These are phyloP conservation scores for Penicillium sp. DNA, from an alignment of 2,329 filamentous ascomycete genomes.

Conservation along the genomic window DNA sequence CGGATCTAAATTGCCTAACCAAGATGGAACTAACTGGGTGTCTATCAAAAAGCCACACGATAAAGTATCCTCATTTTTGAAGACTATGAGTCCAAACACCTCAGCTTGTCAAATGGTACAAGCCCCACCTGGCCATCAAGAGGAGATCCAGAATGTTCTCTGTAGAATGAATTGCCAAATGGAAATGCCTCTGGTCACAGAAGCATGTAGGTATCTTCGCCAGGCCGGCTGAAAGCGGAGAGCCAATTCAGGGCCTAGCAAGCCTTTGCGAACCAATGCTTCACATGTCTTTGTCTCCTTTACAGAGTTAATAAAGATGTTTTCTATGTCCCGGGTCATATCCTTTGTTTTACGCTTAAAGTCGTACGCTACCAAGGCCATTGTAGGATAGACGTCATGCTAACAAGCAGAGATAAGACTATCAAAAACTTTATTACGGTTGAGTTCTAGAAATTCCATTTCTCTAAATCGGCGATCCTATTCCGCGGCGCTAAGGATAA, in stretches of 20 bases:
- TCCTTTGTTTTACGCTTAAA: slow-evolving; percentile 18
- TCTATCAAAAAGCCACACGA: no score
- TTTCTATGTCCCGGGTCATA: slow-evolving; percentile 9
- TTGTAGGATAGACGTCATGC: slow-evolving; percentile 21
- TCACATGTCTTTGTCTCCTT: slow-evolving; percentile 12
- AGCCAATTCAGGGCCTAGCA: slow-evolving; percentile 13
- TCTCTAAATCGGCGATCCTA: slow-evolving; percentile 13
- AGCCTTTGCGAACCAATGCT: slow-evolving; percentile 10
- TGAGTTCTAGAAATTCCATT: slow-evolving; percentile 18
- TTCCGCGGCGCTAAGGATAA: neutral
- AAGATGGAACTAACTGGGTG: no score
- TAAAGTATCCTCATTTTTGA: no score
- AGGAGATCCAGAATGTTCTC: slow-evolving; percentile 6
- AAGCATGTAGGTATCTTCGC: slow-evolving; percentile 7
- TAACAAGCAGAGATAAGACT: slow-evolving; percentile 16
- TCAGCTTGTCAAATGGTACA: neutral
- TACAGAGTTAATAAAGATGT: slow-evolving; percentile 9
- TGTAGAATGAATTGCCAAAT: slow-evolving; percentile 12
- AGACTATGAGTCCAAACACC: no score
- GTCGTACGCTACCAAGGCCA: slow-evolving; percentile 18
- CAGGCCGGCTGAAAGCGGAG: slow-evolving; percentile 10
- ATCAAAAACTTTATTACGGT: slow-evolving; percentile 15
- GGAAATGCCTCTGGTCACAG: slow-evolving; percentile 3
- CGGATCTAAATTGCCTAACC: no score
- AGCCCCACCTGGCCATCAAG: neutral